A percentile compares a stretch with the other conserved stretches of the same genome.
Conservation (phyloP, 768 basidiomycete genomes). For the Mycena filopes region DNA sequence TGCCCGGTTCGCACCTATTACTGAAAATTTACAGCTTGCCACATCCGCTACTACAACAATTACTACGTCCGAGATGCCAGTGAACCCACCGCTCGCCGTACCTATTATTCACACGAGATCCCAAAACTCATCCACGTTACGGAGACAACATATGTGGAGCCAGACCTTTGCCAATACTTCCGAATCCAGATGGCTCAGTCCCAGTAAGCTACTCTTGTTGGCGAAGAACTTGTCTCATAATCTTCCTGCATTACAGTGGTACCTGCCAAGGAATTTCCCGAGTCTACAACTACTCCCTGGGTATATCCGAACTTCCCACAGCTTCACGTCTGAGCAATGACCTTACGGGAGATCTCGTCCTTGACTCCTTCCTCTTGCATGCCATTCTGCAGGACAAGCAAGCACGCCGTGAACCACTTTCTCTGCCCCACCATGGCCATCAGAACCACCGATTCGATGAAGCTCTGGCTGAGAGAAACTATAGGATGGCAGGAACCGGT, state of each 20-base stretch:
- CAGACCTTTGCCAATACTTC: not conserved
- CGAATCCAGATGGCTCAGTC: not conserved
- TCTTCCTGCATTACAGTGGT: not conserved
- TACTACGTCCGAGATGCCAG: not conserved
- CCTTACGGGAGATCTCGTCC: not conserved
- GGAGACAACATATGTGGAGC: not conserved
- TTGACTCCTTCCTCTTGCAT: not conserved
- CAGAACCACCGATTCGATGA: slow-evolving; percentile 3
- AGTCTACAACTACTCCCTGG: slow-evolving; percentile 1
- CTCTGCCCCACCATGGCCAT: not conserved
- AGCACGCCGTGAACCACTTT: not conserved
- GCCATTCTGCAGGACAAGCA: not conserved
- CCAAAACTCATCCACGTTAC: not conserved
- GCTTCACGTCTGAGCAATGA: too few species aligned
- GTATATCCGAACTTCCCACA: not conserved
- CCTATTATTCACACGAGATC: not conserved
- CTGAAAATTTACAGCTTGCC: not conserved
- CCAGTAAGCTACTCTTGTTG: not conserved
- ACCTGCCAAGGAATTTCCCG: slow-evolving; percentile 4
- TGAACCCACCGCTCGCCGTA: not conserved
- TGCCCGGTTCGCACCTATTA: not conserved
- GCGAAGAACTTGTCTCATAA: too few species aligned
- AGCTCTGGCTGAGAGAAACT: slow-evolving; percentile 1
- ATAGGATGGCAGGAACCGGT: slow-evolving; percentile 13
- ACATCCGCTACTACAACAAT: slow-evolving; percentile 20